Base-by-base conservation (phyloP, 768 basidiomycete species). In the Lactarius akahatsu region DNA sequence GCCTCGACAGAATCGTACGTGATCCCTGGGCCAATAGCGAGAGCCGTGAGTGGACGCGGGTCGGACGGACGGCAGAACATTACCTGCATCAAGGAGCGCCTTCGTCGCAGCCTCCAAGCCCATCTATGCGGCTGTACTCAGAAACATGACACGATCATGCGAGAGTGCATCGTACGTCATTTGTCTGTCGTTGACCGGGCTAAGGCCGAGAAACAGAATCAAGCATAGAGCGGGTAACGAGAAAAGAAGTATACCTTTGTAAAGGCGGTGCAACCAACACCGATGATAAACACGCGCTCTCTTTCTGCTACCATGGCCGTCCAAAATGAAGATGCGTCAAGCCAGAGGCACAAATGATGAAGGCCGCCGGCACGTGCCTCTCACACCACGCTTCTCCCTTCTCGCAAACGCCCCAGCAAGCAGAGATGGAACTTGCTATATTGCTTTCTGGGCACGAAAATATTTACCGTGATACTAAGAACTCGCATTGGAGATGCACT, bases 71-170 rank as follows among this genome's bases (percentile, higher is more conserved):
- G 1, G 23, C 50, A 61, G 61, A 60, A 62, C 77, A 59, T 47
- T 59, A 87, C 89, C 90, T 69, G 92, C 92, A 71, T 95, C 93
- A 18, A 94, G 83, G 28, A 94, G 80, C 0, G 93, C 92, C 71
- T 95, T 94, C 1, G 91, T 92, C 1, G 90, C 85, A 1, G 93
- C 93, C 75, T 94, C 93, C 52, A 94, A 79, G 6, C 91, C 92
- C 89, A 94, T 92, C 89, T 92, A 60, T 26, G 34, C 3, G 45
- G 15, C 4, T 23, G 30, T 55, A n/a, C 16, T 66, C 16, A 62
- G 32, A 26, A 32, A 20, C 5, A 30, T 45, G 55, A 56, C 59
- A 61, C 13, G 61, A 57, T 38, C 18, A 54, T 16, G 43, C 13
- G 23, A 36, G 43, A 36, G n/a, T 45, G 8, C 30, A 41, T 62